Evolutionary conservation across 2,329 filamentous ascomycete species (phyloP), one percentile per base, ranked within the genome.

Genomic region (Cladosporium sp.): DNA sequence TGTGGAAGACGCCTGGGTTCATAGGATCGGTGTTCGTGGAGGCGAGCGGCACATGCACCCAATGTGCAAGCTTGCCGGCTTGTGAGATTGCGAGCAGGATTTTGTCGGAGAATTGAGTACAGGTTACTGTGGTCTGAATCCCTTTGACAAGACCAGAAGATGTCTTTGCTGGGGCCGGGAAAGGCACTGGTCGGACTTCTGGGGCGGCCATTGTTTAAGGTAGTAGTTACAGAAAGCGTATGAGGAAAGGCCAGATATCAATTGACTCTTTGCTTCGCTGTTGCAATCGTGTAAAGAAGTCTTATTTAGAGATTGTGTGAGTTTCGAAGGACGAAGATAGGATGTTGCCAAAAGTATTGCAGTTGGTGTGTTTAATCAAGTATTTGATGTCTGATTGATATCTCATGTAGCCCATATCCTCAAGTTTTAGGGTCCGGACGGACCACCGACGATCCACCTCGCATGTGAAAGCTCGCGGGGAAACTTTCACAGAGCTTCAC

Each of bases 71-170:
- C 53, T 85, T 81, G 6, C 91, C 92, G 54, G 85, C 81, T 71
- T 97, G 93, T 0, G 88, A 88, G 53, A 97, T 79, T 1, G 90
- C 96, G 56, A 99, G 75, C 61, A 99, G 73, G 61, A 99, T 89
- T 70, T 89, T 95, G 78, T 97, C 93, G 8, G 84, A 79, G 70
- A 97, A 97, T 61, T 78, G 82, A 48, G 90, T 75, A 9, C 79
- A 78, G 34, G 82, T 84, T 27, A 88, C 84, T 57, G 89, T 83
- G 1, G 93, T 97, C 30, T 77, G 68, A 18, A 85, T 68, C 24
- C 82, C 83, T 55, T 85, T 82, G 54, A 96, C 81, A 3, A 75
- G 65, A 2, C 85, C 84, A 1, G 76, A 75, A 12, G 75, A 76
- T 8, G 62, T 56, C 43, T 61, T 64, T 17, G 61, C 62, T 15